Percentiles rank a stretch among this genome's conserved stretches.
These are phyloP conservation scores for Talaromyces piceae DNA, from an alignment of 2,329 filamentous ascomycete genomes.

Conservation along the genomic window DNA sequence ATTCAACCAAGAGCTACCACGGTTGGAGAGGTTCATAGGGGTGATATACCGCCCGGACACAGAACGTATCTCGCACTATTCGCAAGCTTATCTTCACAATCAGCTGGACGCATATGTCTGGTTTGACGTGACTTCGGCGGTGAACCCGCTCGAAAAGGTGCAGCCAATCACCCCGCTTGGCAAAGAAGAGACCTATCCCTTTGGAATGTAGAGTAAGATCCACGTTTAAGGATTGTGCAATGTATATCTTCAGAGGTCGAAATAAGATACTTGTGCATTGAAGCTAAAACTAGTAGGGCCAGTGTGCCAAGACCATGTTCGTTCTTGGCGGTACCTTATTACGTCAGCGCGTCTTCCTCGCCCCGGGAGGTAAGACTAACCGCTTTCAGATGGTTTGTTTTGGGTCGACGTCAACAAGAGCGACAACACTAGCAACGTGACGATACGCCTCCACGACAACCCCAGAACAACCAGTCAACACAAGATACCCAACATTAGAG, in stretches of 20 bases:
- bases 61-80: slow-evolving; percentile 45
- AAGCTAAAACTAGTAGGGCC: no score
- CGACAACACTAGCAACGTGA: slow-evolving; percentile 6
- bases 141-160: slow-evolving; percentile 37
- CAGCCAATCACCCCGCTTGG: slow-evolving; percentile 27
- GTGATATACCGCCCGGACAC: slow-evolving; percentile 47
- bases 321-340: not conserved
- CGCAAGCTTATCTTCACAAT: slow-evolving; percentile 37
- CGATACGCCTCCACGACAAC: slow-evolving; percentile 1
- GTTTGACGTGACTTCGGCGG: slow-evolving; percentile 43
- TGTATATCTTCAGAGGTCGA: not conserved
- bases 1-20: slow-evolving; percentile 26
- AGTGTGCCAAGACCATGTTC: not conserved
- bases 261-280: no score
- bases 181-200: slow-evolving; percentile 46
- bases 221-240: not conserved
- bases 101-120: slow-evolving; percentile 47
- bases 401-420: slow-evolving; percentile 2
- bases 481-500: not conserved
- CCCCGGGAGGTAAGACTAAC: slow-evolving; percentile 1
- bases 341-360: not conserved
- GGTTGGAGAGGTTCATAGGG: slow-evolving; percentile 47
- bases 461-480: not conserved
- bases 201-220: slow-evolving; percentile 33
- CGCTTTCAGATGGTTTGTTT: slow-evolving; percentile 8